Evolutionary conservation across 805 yeast species (phyloP).

Genomic region (Millerozyma acaciae): DNA sequence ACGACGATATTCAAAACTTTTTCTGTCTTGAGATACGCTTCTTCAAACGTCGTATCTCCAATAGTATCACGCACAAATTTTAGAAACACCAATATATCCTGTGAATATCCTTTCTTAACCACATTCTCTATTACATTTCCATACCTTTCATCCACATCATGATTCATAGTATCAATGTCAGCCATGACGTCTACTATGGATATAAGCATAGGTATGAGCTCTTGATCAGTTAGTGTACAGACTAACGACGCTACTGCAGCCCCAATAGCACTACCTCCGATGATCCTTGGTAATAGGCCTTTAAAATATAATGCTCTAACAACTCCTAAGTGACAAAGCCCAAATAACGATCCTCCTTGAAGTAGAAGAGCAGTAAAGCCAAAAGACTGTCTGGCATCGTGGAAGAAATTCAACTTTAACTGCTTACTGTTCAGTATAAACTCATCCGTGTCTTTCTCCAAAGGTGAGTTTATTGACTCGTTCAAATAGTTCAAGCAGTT

Average conservation of each 20-base stretch:
- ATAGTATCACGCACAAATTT: slow-evolving; percentile 71
- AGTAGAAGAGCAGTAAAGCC: slow-evolving; percentile 88
- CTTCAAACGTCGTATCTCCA: slow-evolving; percentile 89
- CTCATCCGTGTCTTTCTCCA: slow-evolving; percentile 24
- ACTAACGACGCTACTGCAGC: slow-evolving; percentile 87
- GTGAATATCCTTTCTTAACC: slow-evolving; percentile 76
- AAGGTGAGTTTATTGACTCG: slow-evolving; percentile 32
- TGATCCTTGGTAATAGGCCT: slow-evolving; percentile 74
- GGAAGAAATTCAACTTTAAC: slow-evolving; percentile 70
- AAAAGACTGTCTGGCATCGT: slow-evolving; percentile 78
- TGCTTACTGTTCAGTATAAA: slow-evolving; percentile 48
- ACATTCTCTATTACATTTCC: slow-evolving; percentile 75
- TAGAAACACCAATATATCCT: slow-evolving; percentile 75
- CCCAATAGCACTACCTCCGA: slow-evolving; percentile 92
- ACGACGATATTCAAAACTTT: slow-evolving; percentile 79
- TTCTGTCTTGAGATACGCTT: slow-evolving; percentile 77
- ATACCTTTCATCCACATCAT: slow-evolving; percentile 54
- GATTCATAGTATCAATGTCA: slow-evolving; percentile 44
- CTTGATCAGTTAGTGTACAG: slow-evolving; percentile 68
- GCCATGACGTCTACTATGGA: slow-evolving; percentile 39
- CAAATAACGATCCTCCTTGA: slow-evolving; percentile 95
- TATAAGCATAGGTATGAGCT: slow-evolving; percentile 47
- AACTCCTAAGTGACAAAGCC: slow-evolving; percentile 91
- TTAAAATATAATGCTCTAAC: slow-evolving; percentile 76
- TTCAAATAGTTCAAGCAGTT: slow-evolving; percentile 61